phyloP scores from a whole-genome alignment of 805 yeast species.

The Myxozyma kluyveri region DNA sequence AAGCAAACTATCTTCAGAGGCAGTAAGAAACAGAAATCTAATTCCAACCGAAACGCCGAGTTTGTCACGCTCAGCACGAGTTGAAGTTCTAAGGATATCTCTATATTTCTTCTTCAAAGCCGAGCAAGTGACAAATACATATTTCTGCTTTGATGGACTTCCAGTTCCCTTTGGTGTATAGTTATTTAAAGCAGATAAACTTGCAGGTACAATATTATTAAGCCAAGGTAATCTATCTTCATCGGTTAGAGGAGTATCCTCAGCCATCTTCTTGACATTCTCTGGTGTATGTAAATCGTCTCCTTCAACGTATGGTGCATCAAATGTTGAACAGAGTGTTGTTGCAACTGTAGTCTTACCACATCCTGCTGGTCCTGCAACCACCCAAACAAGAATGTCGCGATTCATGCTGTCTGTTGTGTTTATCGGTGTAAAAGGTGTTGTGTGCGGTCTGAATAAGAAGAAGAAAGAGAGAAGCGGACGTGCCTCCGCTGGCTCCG shows the following conservation, averaged over 20 bases:
- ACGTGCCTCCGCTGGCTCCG: no score
- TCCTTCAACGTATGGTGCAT: conserved; percentile 74
- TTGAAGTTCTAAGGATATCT: conserved; percentile 50
- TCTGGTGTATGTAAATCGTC: conserved; percentile 46
- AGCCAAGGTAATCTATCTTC: conserved; percentile 95
- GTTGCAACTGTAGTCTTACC: conserved; percentile 84
- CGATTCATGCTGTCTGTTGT: conserved; percentile 17
- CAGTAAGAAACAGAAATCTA: conserved; percentile 64
- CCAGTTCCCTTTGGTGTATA: conserved; percentile 10
- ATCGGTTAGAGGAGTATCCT: conserved; percentile 77
- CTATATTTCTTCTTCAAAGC: conserved; percentile 76
- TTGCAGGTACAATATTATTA: conserved; percentile 41
- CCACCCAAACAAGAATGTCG: conserved; percentile 31
- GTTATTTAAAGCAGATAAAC: conserved; percentile 41
- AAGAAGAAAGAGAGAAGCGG: not conserved
- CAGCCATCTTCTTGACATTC: conserved; percentile 79
- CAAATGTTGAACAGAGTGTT: conserved; percentile 46
- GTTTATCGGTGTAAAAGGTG: no score
- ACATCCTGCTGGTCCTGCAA: conserved; percentile 96
- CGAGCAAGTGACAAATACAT: conserved; percentile 74
- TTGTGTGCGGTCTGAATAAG: not conserved
- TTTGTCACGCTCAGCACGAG: conserved; percentile 27
- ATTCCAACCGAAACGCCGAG: conserved; percentile 41
- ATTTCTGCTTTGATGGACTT: conserved; percentile 17
- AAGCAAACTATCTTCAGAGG: conserved; percentile 58